phyloP scores from a whole-genome alignment of 108 stramenopile species.

The Nitzschia putrida region DNA sequence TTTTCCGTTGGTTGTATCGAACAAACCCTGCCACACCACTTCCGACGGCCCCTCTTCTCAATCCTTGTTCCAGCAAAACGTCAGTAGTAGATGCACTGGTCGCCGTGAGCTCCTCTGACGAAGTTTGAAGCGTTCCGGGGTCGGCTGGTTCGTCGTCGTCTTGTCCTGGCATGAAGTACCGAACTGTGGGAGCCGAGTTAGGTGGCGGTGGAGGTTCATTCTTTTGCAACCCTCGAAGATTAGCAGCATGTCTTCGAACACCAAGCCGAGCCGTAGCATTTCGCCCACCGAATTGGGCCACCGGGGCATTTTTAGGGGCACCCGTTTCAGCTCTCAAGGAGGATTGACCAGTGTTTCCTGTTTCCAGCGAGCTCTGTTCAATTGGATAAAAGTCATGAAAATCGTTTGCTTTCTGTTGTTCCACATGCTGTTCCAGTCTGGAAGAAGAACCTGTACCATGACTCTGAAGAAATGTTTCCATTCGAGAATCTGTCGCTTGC shows the following conservation, averaged over 20 bases:
- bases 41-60: background rate
- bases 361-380: background rate
- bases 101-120: constrained; percentile 1
- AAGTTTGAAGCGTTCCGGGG: background rate
- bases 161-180: constrained; percentile 7
- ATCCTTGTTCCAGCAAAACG: background rate
- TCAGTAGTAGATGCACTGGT: constrained; percentile 22
- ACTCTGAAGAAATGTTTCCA: background rate
- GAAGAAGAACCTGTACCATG: background rate
- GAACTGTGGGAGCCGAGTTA: constrained; percentile 1
- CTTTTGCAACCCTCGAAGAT: background rate
- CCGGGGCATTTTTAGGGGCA: background rate
- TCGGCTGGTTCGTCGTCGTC: background rate
- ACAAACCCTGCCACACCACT: background rate
- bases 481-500: background rate
- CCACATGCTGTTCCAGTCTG: background rate
- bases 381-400: too few relatives aligned
- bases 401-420: background rate
- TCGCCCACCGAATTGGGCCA: background rate
- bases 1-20: constrained; percentile 21
- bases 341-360: background rate
- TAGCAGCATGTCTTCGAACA: background rate
- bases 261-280: background rate
- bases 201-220: background rate
- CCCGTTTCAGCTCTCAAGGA: background rate